These are phyloP conservation scores for Macroventuria anomochaeta DNA, from an alignment of 2,329 filamentous ascomycete genomes.

Conservation along the genomic window DNA sequence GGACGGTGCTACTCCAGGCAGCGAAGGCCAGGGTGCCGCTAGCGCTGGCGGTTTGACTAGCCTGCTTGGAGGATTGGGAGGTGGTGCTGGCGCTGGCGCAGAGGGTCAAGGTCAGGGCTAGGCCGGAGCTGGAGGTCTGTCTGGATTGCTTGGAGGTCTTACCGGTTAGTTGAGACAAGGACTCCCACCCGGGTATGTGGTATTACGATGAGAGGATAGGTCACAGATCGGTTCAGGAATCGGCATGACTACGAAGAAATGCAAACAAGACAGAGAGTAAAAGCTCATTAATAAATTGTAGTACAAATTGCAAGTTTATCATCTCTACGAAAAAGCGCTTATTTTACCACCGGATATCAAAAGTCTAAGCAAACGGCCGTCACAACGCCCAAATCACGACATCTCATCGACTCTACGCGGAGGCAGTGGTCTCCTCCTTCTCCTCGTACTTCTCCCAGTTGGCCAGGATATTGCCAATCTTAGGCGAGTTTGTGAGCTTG, in stretches of 20 bases:
- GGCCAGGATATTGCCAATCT: slow-evolving; percentile 79
- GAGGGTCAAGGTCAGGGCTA: not conserved
- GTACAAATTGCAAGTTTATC: not conserved
- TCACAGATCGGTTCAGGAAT: slow-evolving; percentile 12
- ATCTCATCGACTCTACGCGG: slow-evolving; percentile 19
- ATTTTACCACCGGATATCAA: slow-evolving; percentile 23
- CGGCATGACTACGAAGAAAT: not conserved
- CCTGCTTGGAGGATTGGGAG: slow-evolving; percentile 1
- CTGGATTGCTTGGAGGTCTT: not conserved
- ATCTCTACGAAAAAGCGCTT: not conserved
- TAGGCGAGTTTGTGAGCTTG: slow-evolving; percentile 80
- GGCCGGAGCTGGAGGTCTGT: not conserved
- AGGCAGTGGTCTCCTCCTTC: slow-evolving; percentile 39
- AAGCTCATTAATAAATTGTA: slow-evolving; percentile 4
- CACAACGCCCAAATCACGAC: slow-evolving; percentile 20
- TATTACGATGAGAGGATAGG: not conserved
- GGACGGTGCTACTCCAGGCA: not conserved
- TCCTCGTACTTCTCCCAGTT: slow-evolving; percentile 68
- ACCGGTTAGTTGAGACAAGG: not conserved
- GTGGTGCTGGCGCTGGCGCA: not conserved
- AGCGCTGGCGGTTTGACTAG: not conserved
- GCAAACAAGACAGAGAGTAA: not conserved
- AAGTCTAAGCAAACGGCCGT: slow-evolving; percentile 18
- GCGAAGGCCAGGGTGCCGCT: not conserved
- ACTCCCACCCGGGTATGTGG: not conserved